A percentile compares a stretch with the other conserved stretches of the same genome.
Evolutionary conservation across 345 rosid species (phyloP).

Genomic region (Eucalyptus pauciflora): DNA sequence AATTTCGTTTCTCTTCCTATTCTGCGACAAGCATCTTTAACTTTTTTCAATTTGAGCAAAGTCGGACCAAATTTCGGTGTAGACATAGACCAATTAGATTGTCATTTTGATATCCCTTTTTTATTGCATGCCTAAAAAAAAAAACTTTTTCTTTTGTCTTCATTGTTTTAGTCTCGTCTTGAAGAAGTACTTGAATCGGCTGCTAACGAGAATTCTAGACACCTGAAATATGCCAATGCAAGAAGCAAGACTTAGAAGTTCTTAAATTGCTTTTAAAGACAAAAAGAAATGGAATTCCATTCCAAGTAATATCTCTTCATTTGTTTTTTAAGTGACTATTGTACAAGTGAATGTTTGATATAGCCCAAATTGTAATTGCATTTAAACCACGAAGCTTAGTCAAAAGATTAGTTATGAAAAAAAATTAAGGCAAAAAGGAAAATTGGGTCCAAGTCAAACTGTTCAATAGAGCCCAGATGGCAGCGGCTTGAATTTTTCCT

Average conservation of each 20-base stretch:
- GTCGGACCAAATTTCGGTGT: fast-evolving
- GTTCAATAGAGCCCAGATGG: not conserved
- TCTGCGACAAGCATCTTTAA: not conserved
- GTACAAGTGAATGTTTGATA: not conserved
- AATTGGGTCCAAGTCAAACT: not conserved
- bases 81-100: too few species aligned
- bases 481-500: not conserved
- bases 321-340: not conserved
- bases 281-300: not conserved
- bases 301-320: not conserved
- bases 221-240: not conserved
- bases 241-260: not conserved
- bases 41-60: fast-evolving
- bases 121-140: too few species aligned
- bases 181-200: not conserved
- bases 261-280: not conserved
- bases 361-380: not conserved
- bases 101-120: too few species aligned
- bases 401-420: not conserved
- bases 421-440: not conserved
- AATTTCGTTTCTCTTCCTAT: fast-evolving
- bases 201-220: not conserved
- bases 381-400: not conserved
- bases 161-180: not conserved
- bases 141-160: too few species aligned